phyloP scores from a whole-genome alignment of 345 rosid species.

The Diplotaxis tenuifolia region DNA sequence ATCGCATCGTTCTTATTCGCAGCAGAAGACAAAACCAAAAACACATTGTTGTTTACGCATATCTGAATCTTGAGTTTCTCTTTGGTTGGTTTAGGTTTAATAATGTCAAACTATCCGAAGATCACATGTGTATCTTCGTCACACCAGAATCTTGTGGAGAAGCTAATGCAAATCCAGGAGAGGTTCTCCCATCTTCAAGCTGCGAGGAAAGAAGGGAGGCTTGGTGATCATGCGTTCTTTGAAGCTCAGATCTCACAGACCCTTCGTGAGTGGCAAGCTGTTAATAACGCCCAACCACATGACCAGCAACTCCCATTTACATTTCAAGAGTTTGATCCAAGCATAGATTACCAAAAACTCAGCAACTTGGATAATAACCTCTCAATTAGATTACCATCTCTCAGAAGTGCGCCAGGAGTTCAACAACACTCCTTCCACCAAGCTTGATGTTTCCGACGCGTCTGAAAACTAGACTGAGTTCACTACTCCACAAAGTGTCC shows the following conservation, averaged over 20 bases:
- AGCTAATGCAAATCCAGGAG: conserved; percentile 56
- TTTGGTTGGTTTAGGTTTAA: no score
- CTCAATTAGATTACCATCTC: conserved; percentile 47
- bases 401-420: conserved; percentile 49
- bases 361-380: conserved; percentile 42
- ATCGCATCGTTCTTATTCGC: background rate
- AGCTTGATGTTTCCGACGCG: conserved; percentile 37
- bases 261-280: conserved; percentile 66
- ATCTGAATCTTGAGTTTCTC: no score
- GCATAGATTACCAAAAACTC: conserved; percentile 36
- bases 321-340: conserved; percentile 48
- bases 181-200: conserved; percentile 56
- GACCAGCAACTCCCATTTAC: conserved; percentile 28
- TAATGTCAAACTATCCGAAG: conserved; percentile 48
- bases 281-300: conserved; percentile 37
- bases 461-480: conserved; percentile 34
- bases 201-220: conserved; percentile 61
- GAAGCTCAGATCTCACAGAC: conserved; percentile 68
- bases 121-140: conserved; percentile 48
- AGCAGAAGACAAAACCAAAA: background rate
- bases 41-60: no score
- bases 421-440: conserved; percentile 38
- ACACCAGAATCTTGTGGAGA: conserved; percentile 55
- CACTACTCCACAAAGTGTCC: conserved; percentile 41
- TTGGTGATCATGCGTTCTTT: conserved; percentile 48